Percentiles rank a stretch among this genome's conserved stretches.
Conservation (phyloP, 164 flowering plant genomes). For the Tinospora cordifolia region DNA sequence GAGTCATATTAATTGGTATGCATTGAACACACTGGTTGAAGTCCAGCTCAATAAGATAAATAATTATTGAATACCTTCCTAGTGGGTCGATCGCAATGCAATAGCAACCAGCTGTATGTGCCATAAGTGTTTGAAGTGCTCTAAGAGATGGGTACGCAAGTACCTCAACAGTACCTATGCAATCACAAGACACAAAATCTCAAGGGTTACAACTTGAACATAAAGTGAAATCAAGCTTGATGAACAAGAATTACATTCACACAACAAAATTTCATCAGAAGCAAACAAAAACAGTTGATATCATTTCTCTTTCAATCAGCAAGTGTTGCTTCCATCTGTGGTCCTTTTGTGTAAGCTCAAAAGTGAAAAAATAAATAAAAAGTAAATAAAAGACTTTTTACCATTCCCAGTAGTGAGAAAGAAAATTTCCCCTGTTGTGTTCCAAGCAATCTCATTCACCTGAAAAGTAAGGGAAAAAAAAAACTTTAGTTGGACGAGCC, state of each 20-base stretch:
- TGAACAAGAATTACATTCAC: neutral
- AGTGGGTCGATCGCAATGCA: conserved; percentile 93
- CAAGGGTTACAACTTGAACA: neutral
- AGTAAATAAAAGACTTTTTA: conserved; percentile 14
- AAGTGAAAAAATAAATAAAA: neutral
- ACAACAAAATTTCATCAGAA: too few species aligned
- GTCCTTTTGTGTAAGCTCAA: neutral
- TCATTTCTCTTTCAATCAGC: neutral
- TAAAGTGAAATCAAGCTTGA: neutral
- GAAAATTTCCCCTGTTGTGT: conserved; percentile 83
- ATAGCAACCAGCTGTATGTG: conserved; percentile 98
- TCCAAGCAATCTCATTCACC: conserved; percentile 99
- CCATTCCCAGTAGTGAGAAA: conserved; percentile 93
- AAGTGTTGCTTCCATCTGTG: neutral
- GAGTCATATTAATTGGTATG: too few species aligned
- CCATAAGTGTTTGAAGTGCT: conserved; percentile 75
- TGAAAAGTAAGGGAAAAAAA: conserved; percentile 22
- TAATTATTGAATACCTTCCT: conserved; percentile 53
- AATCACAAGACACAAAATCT: conserved; percentile 1
- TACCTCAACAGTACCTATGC: conserved; percentile 88
- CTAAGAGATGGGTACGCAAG: conserved; percentile 78
- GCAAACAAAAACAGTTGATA: too few species aligned
- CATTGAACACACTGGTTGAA: neutral
- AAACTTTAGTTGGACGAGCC: neutral
- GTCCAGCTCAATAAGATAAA: neutral